Evolutionary conservation across 2,329 filamentous ascomycete genomes (phyloP).

Genomic region (Metarhizium album): DNA sequence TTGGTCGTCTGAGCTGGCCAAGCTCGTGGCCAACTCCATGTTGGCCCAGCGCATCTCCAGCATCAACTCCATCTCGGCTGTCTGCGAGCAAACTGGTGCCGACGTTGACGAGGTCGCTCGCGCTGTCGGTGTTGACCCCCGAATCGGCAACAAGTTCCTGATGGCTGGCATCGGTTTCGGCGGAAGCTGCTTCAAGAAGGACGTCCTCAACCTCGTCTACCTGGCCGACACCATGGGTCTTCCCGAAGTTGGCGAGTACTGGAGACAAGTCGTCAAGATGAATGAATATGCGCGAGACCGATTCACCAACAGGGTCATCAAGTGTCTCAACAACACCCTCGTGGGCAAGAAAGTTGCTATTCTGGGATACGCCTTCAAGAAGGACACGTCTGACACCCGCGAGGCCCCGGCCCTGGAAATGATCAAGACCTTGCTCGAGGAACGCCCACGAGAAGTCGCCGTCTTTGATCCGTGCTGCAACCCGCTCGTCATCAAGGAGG

Average conservation of each 20-base stretch:
- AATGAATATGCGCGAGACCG: slow-evolving; percentile 65
- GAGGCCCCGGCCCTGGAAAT: slow-evolving; percentile 61
- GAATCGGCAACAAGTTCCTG: slow-evolving; percentile 64
- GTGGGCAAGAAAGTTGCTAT: slow-evolving; percentile 60
- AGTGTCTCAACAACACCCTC: slow-evolving; percentile 57
- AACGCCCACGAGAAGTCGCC: slow-evolving; percentile 51
- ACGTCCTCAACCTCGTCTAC: slow-evolving; percentile 64
- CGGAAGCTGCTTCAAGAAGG: slow-evolving; percentile 74
- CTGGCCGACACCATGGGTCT: slow-evolving; percentile 60
- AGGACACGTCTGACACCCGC: slow-evolving; percentile 64
- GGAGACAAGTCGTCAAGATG: slow-evolving; percentile 62
- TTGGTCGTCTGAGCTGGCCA: slow-evolving; percentile 69
- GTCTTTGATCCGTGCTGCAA: slow-evolving; percentile 59
- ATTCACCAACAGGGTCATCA: slow-evolving; percentile 56
- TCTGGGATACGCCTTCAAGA: slow-evolving; percentile 71
- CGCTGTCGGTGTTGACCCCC: slow-evolving; percentile 56
- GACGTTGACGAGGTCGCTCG: slow-evolving; percentile 62
- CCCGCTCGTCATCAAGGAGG: slow-evolving; percentile 36
- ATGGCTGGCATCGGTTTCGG: slow-evolving; percentile 70
- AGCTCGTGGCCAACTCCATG: slow-evolving; percentile 71
- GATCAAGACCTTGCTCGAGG: slow-evolving; percentile 53
- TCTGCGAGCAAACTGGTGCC: slow-evolving; percentile 67
- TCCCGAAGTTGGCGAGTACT: slow-evolving; percentile 64
- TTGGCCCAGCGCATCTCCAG: slow-evolving; percentile 70
- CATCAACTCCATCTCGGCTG: slow-evolving; percentile 71